A percentile compares a stretch with the other conserved stretches of the same genome.
Conservation (phyloP, 805 yeast species). For the Yarrowia osloensis region DNA sequence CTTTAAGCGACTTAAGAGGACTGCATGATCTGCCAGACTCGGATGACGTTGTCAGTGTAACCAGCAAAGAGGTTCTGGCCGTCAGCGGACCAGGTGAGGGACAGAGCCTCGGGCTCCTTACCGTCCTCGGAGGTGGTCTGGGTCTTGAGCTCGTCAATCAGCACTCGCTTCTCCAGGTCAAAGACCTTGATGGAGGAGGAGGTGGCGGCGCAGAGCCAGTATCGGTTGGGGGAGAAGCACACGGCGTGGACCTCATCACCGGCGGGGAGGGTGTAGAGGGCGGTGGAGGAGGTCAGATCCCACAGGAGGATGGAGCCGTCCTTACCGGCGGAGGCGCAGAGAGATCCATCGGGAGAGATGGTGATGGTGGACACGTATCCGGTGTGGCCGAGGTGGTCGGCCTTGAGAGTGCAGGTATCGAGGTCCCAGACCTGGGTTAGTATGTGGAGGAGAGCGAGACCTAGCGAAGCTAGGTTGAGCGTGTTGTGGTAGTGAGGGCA, state of each 20-base stretch:
- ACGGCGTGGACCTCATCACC: conserved; percentile 97
- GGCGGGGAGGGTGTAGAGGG: conserved; percentile 90
- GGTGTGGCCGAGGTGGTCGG: conserved; percentile 99
- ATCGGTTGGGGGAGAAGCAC: conserved; percentile 99
- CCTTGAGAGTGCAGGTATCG: conserved; percentile 76
- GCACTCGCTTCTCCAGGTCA: conserved; percentile 91
- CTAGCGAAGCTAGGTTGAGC: too few relatives aligned
- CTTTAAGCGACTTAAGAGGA: conserved; percentile 36
- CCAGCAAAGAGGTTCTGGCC: conserved; percentile 99
- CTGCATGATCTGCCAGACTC: conserved; percentile 99
- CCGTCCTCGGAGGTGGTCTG: conserved; percentile 85
- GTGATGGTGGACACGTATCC: conserved; percentile 97
- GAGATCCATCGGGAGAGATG: conserved; percentile 99
- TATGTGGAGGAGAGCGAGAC: too few relatives aligned
- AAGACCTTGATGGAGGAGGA: conserved; percentile 96
- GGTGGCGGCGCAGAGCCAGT: conserved; percentile 99
- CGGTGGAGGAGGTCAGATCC: conserved; percentile 85
- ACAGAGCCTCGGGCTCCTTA: conserved; percentile 96
- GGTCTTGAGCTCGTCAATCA: conserved; percentile 97
- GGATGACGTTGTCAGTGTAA: conserved; percentile 98
- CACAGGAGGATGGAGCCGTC: conserved; percentile 98
- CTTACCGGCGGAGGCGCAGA: conserved; percentile 99
- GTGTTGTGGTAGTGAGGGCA: too few relatives aligned
- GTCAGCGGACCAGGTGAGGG: conserved; percentile 99
- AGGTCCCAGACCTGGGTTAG: conserved; percentile 87